Base-by-base conservation (phyloP, 345 rosid genomes). In the Rhizophora apiculata region DNA sequence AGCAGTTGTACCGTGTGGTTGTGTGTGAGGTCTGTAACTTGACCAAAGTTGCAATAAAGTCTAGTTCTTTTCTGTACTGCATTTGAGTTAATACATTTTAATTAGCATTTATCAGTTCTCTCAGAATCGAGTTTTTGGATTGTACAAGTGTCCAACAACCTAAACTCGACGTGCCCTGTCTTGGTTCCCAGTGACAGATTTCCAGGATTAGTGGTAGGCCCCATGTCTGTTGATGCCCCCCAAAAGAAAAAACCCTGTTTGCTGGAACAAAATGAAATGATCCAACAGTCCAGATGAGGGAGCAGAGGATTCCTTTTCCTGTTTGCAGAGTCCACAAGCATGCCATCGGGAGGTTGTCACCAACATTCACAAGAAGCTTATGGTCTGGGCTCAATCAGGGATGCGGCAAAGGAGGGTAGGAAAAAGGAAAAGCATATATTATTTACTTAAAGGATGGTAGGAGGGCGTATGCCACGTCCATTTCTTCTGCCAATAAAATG, bases 161-260 rank as follows among this genome's bases (percentile, higher is more conserved):
- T 86, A 84, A 34, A 86, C 60, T 1, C 85, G 87, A 52, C 87
- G 80, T 26, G 87, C 82, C 80, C 84, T 84, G 78, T 86, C 90
- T 77, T 82, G 87, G 75, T 86, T 86, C 60, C 90, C 87, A 4
- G 82, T 86, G 60, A 86, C 90, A 78, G 84, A 86, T 66, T 68
- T 24, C 24, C 24, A 24, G 24, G 24, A 24, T 24, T 24, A 24
- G 24, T 24, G 24, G 24, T 24, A 24, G 3, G 31, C 10, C 64
- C 43, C 49, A 16, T 30, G n/a, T 37, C 36, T 58, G 51, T 16
- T 26, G 10, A 13, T 24, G 31, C 16, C 24, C 24, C 16, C 24
- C 24, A 24, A 24, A 24, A 24, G 1, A 24, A 49, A 5, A 68
- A 15, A 1, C 4, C 5, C 1, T 20, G 18, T 26, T 24, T 64